Evolutionary conservation across 2,329 filamentous ascomycete genomes (phyloP), one percentile per base, ranked within the genome.

Genomic region (Alternaria novae-zelandiae): DNA sequence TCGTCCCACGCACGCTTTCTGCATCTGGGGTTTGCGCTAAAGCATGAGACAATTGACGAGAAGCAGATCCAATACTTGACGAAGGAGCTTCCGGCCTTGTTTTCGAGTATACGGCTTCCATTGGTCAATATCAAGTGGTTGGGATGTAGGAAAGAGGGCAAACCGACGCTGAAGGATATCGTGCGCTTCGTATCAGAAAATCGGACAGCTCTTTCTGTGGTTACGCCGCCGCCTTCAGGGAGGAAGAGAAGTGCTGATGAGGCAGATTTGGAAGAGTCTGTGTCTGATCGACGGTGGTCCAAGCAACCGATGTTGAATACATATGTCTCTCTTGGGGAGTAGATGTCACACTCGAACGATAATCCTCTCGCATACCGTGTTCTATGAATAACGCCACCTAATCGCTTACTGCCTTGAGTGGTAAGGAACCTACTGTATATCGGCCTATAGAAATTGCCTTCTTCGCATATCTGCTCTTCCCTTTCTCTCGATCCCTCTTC

Each of bases 11-110:
- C 54, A 23, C 55, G 50, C 11, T 63, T 59, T 41, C 26, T 63
- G n/a, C 49, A 59, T 25, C 56, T 59, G 15, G 56, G 56, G 10
- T 59, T 63, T 8, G 49, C 51, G 10, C 55, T 63, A 3, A 43
- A 47, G 13, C 13, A 63, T 13, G 61, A 21, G 1, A 44, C 43
- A 5, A 44, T 44, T 2, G 1, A 44, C 5, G 43, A 44, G 17
- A 11, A 1, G 5, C 43, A 44, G 43, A 44, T 44, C 2, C 17
- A 3, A 8, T 44, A 6, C 17, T 44, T 44, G 6, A 44, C 43
- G 5, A 44, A 44, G 43, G 43, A 44, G 1, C 43, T 44, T 4
- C 43, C 43, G 5, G 43, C 43, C 43, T 44, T 44, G n/a, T 44
- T 44, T 4, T 44, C 10, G 2, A 44, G 10, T 13, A 21, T 5